Base-by-base conservation (phyloP, 2,329 filamentous ascomycete species). In the Pseudogymnoascus sp. region DNA sequence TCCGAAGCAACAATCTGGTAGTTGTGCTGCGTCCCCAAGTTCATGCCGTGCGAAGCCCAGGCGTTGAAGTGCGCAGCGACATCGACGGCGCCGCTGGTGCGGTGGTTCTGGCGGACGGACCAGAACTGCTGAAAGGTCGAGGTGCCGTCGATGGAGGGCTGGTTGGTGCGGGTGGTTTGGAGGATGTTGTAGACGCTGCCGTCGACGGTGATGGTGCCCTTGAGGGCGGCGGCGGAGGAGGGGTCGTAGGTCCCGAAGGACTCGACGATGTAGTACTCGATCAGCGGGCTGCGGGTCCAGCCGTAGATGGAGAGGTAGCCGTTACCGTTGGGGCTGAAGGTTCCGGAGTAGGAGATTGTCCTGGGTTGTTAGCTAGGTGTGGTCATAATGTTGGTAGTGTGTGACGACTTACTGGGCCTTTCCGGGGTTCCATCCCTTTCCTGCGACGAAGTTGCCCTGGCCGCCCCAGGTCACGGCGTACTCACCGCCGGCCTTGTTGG, bases 201-300 rank as follows among this genome's bases (percentile, higher is more conserved):
- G 40, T 83, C 82, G 18, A 72, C 74, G 16, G 75, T 78, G 65
- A 85, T 77, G 63, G 77, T 78, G 25, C 82, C 83, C 69, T 80
- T 80, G 64, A 75, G 73, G 1, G 75, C 77, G 65, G 76, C 77
- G 16, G 75, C 80, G 67, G 78, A 76, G 63, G 75, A 75, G 1
- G 81, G 80, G 49, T 81, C 76, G 67, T 83, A 79, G 41, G 76
- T 76, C 60, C 78, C 80, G 68, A 78, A 80, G n/a, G 75, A 72
- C 64, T 85, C 82, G 66, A 84, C 75, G 64, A 84, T 79, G 74
- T 84, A 84, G 74, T 83, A 84, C 67, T 84, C 82, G 70, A 83
- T 75, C n/a, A 82, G 72, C 0, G 80, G 80, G 69, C 76, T 77
- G 21, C 70, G 73, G 1, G 79, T 81, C 81, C 82, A 85, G 58